Conservation (phyloP, 176 grass and related monocot species). For the Lolium perenne region DNA sequence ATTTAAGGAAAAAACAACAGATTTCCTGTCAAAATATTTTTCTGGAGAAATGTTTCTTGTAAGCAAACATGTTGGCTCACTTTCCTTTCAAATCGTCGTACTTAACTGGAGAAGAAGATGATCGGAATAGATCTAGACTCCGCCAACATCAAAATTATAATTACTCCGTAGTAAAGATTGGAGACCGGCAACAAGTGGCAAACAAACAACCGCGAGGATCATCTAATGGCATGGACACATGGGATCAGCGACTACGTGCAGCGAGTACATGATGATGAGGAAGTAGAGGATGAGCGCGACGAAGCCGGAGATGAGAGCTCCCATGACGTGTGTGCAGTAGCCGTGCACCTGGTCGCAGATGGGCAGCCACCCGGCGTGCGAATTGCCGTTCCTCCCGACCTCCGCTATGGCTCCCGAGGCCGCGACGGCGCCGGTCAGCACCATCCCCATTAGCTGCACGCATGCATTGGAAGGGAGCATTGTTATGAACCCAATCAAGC, state of each 20-base stretch:
- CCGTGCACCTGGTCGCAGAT: slow-evolving; percentile 72
- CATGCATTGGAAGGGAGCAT: background rate
- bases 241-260: slow-evolving; percentile 55
- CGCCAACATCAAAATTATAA: background rate
- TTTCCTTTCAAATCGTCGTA: background rate
- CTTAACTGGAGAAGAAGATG: background rate
- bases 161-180: background rate
- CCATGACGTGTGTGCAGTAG: slow-evolving; percentile 78
- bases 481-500: background rate
- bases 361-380: slow-evolving; percentile 84
- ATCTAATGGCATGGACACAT: slow-evolving; percentile 51
- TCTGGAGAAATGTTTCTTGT: too few species aligned
- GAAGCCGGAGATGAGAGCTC: slow-evolving; percentile 70
- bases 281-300: slow-evolving; percentile 55
- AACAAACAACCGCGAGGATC: background rate
- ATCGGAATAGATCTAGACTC: background rate
- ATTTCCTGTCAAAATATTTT: too few species aligned
- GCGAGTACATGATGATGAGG: slow-evolving; percentile 63
- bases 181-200: background rate
- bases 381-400: slow-evolving; percentile 76
- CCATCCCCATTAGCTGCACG: slow-evolving; percentile 65
- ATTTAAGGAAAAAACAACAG: too few species aligned
- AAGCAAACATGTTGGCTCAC: background rate
- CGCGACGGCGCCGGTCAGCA: slow-evolving; percentile 71
- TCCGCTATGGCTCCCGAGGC: slow-evolving; percentile 74